Conservation (phyloP, 331 rosid genomes). For the Erythrophleum ivorense region DNA sequence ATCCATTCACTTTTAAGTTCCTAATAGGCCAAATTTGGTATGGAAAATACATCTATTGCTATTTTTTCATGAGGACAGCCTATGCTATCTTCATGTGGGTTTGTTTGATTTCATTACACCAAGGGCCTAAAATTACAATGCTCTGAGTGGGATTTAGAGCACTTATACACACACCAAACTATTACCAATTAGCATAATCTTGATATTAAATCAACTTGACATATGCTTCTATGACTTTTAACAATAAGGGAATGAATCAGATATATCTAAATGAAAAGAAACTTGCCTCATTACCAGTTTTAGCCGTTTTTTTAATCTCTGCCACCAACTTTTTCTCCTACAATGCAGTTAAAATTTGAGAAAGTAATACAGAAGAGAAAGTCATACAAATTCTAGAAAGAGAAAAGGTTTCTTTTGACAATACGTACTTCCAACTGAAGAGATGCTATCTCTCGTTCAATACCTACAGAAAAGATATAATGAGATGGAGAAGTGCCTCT, state of each 20-base stretch:
- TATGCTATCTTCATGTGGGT: background rate
- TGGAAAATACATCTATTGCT: background rate
- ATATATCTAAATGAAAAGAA: constrained; percentile 13
- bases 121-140: background rate
- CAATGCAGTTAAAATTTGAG: constrained; percentile 35
- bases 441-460: constrained; percentile 84
- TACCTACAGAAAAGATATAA: constrained; percentile 52
- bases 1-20: background rate
- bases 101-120: background rate
- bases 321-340: constrained; percentile 91
- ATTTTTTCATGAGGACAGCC: background rate
- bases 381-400: constrained; percentile 4
- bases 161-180: background rate
- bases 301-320: constrained; percentile 80
- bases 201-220: background rate
- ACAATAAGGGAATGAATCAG: constrained; percentile 16
- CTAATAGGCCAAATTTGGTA: background rate
- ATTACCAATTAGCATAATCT: background rate
- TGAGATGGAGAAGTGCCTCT: constrained; percentile 25
- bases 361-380: constrained; percentile 4
- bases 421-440: constrained; percentile 85
- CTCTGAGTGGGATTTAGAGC: background rate
- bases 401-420: constrained; percentile 17
- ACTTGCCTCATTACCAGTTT: constrained; percentile 87
- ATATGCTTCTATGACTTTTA: background rate